Evolutionary conservation across 306 rosid species (phyloP), one percentile per base, ranked within the genome.

Genomic region (Spatholobus suberectus): DNA sequence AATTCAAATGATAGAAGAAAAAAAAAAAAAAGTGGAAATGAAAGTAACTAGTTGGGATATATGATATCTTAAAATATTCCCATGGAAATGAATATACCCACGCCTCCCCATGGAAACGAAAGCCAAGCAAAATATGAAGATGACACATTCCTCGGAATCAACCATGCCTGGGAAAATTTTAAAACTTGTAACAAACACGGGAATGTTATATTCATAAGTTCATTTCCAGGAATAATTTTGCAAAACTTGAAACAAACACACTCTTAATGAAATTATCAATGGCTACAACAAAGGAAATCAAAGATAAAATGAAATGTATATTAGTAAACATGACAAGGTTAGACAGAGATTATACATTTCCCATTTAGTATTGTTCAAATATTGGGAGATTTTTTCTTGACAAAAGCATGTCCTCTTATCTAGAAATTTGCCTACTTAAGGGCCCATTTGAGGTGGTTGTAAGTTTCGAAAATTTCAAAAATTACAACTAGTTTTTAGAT

Each of bases 301-400:
- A 75, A 73, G 68, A 51, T 38, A 78, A 38, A 74, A 52, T 37
- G 21, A 77, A 65, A 61, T 49, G 47, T 18, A 24, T 73, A 35
- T 75, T 14, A 68, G 78, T 70, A 68, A 21, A 75, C 27, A 21
- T 78, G 73, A 26, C 37, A 75, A 58, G 21, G 63, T 37, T 57
- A 55, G 57, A 57, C 72, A 0, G 73, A 29, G 11, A 38, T 29
- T 29, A 14, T 61, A 47, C 67, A 54, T 73, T 63, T 62, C 15
- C 34, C 79, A 47, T 67, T 38, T 52, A 74, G 59, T 71, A 74
- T 32, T 67, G 76, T 44, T 47, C 57, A 59, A 86, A 82, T 58
- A 67, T 67, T 21, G 20, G 44, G 73, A 73, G 29, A 86, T 54
- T 61, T 32, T 73, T 58, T 59, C 27, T 57, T 43, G 18, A 70